Evolutionary conservation across 2,329 filamentous ascomycete species (phyloP).

Genomic region (Tolypocladium cylindrosporum): DNA sequence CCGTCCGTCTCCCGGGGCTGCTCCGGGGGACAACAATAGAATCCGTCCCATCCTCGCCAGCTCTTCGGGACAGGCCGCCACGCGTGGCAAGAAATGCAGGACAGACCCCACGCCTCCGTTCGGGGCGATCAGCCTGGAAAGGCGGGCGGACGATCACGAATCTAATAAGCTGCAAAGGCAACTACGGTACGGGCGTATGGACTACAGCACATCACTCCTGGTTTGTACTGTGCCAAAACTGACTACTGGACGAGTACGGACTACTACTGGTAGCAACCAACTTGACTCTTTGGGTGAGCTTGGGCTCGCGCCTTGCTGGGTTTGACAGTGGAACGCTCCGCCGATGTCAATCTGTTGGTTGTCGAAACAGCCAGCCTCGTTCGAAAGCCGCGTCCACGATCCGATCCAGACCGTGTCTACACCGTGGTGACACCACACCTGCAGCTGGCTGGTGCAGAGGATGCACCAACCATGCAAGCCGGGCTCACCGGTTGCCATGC

Average conservation of each 20-base stretch:
- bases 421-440: neutral
- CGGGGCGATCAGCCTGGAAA: neutral
- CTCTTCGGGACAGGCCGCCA: neutral
- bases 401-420: neutral
- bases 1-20: neutral
- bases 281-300: neutral
- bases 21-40: neutral
- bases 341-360: neutral
- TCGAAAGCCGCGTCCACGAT: neutral
- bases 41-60: neutral
- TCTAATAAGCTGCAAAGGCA: neutral
- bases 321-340: neutral
- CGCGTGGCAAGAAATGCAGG: neutral
- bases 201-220: too few relatives aligned
- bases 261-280: neutral
- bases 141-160: neutral
- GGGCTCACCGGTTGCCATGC: neutral
- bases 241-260: too few relatives aligned
- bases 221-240: too few relatives aligned
- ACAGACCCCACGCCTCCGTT: neutral
- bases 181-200: neutral
- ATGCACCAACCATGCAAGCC: neutral
- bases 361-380: neutral
- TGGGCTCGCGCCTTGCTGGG: neutral
- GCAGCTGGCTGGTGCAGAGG: neutral